Conservation (phyloP, 139 green algal genomes). For the Chlorella sp. region DNA sequence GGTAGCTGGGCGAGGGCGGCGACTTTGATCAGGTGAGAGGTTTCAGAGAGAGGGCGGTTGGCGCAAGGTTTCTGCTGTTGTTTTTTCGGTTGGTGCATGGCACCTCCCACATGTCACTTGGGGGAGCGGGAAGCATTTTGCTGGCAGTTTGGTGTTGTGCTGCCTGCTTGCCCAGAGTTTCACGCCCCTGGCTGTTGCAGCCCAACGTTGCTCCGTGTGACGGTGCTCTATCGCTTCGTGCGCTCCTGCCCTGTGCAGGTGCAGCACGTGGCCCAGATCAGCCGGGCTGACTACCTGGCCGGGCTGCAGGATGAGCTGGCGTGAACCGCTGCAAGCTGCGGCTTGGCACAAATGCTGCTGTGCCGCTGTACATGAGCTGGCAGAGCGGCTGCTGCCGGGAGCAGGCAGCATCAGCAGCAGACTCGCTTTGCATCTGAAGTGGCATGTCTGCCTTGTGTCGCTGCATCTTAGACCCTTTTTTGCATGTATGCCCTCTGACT, state of each 20-base stretch:
- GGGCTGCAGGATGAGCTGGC: conserved; percentile 30
- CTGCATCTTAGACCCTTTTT: too few relatives aligned
- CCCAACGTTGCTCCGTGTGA: background rate
- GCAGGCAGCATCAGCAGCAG: too few relatives aligned
- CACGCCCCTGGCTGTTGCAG: background rate
- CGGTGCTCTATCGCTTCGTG: background rate
- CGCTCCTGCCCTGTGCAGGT: background rate
- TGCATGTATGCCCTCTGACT: too few relatives aligned
- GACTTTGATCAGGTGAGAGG: background rate
- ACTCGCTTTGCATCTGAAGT: too few relatives aligned
- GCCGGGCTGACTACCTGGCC: conserved; percentile 24
- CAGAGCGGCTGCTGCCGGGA: too few relatives aligned
- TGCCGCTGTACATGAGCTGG: too few relatives aligned
- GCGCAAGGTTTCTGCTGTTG: background rate
- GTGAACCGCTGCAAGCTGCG: too few relatives aligned
- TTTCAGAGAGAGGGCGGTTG: background rate
- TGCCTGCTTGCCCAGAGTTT: too few relatives aligned
- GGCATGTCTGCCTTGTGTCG: too few relatives aligned
- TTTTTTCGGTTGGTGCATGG: background rate
- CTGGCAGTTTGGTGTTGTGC: background rate
- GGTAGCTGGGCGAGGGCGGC: background rate
- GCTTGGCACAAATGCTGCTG: too few relatives aligned
- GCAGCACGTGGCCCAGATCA: conserved; percentile 37
- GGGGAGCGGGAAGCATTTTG: too few relatives aligned
- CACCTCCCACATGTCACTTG: background rate